phyloP scores from a whole-genome alignment of 164 flowering plant species.

The Tinospora cordifolia region DNA sequence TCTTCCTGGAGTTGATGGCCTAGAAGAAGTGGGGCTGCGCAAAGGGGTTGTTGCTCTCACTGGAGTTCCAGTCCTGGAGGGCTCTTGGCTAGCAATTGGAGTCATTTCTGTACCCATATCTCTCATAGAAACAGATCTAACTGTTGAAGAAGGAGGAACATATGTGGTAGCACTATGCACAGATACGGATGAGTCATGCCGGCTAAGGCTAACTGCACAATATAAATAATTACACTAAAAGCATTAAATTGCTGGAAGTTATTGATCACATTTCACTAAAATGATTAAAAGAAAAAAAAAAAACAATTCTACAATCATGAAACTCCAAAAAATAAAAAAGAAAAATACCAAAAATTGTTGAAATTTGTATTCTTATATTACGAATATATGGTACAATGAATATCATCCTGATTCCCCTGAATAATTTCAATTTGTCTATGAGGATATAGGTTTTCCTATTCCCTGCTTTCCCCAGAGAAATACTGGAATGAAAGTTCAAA shows the following conservation, averaged over 20 bases:
- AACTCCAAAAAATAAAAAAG: neutral
- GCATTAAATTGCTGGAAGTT: neutral
- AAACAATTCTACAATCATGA: neutral
- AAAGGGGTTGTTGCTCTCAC: slow-evolving; percentile 68
- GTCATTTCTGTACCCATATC: slow-evolving; percentile 99
- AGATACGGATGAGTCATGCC: slow-evolving; percentile 52
- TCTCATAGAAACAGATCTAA: slow-evolving; percentile 89
- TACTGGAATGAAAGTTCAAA: no score
- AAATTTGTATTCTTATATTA: no score
- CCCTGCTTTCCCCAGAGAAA: neutral
- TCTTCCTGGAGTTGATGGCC: slow-evolving; percentile 68
- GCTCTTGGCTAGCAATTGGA: slow-evolving; percentile 87
- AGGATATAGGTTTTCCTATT: neutral
- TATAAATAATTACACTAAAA: neutral
- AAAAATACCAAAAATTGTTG: neutral
- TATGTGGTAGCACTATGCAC: slow-evolving; percentile 54
- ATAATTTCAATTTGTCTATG: neutral
- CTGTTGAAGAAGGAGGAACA: slow-evolving; percentile 69
- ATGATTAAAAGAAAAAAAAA: neutral
- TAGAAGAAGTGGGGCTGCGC: slow-evolving; percentile 62
- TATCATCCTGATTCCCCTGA: no score
- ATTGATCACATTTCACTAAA: neutral
- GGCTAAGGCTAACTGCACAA: slow-evolving; percentile 62
- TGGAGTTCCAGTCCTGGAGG: slow-evolving; percentile 88
- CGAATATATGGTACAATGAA: no score